These are phyloP conservation scores for Hydnum rufescens DNA, from an alignment of 768 basidiomycete genomes.

Conservation along the genomic window DNA sequence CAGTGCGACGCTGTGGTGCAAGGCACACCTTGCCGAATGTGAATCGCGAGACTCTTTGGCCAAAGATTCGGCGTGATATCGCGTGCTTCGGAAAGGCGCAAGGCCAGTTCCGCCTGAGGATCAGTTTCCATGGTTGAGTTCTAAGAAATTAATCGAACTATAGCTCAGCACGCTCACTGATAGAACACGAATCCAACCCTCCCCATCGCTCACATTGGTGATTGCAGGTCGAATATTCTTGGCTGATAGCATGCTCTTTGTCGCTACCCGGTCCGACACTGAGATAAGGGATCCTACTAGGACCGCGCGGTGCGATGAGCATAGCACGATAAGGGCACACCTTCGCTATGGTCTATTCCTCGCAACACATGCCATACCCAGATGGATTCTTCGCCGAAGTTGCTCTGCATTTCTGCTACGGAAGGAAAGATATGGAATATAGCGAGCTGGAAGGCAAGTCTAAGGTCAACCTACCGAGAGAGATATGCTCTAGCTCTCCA, in stretches of 20 bases:
- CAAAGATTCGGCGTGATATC: constrained; percentile 52
- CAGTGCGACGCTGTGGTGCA: too few species aligned
- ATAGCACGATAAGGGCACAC: constrained; percentile 19
- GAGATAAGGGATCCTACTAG: constrained; percentile 1
- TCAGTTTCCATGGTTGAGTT: neutral
- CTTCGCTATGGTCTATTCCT: constrained; percentile 74
- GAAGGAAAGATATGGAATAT: neutral
- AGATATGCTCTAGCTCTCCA: constrained; percentile 30
- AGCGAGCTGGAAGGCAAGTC: neutral
- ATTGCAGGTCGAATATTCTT: constrained; percentile 79
- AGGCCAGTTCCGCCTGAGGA: constrained; percentile 49
- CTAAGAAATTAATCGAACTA: neutral
- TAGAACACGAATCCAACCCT: constrained; percentile 81
- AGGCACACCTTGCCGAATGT: constrained; percentile 43
- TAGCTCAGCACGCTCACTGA: constrained; percentile 19
- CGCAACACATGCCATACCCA: constrained; percentile 89
- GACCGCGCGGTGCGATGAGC: too few species aligned
- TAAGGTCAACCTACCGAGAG: neutral
- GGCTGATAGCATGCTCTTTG: constrained; percentile 92
- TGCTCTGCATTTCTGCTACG: constrained; percentile 56
- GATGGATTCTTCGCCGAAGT: constrained; percentile 61
- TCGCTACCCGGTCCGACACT: constrained; percentile 71
- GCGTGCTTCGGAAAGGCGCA: constrained; percentile 68
- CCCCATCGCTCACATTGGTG: constrained; percentile 49
- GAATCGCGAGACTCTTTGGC: constrained; percentile 82